Base-by-base conservation (phyloP, 139 green algal genomes). In the Nannochloris sp. region DNA sequence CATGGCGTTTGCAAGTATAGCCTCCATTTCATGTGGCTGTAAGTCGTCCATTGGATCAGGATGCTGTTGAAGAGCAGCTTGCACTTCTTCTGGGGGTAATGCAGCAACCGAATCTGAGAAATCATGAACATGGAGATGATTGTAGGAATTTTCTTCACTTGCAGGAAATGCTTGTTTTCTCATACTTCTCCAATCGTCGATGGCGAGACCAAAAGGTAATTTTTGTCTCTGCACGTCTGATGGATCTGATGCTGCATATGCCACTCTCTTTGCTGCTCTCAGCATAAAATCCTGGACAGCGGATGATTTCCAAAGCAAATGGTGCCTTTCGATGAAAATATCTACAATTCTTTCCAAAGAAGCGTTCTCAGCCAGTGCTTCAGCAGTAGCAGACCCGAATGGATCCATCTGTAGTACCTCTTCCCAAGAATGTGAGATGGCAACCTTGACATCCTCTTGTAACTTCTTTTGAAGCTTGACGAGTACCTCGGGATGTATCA, bases 241-340 rank as follows among this genome's bases (percentile, higher is more conserved):
- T 19, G 18, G 64, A 6, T 53, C 36, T 34, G 36, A 24, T 57
- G 46, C 31, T 18, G 64, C 55, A 56, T 21, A 15, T 9, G 51
- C 70, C 72, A 54, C 19, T 29, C 74, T 75, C n/a, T 84, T 53
- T 44, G 85, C 15, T 11, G 29, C 2, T 46, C 51, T 44, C 16
- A 74, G 61, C 57, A 96, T 71, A 74, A 82, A 86, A 8, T 75
- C 71, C 44, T 89, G 78, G 3, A 85, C 79, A 18, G 86, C 76
- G 1, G 44, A 8, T n/a, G 77, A 70, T 70, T 94, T 91, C 87
- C 89, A 97, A 51, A 97, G 75, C 51, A 85, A 31, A 31, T 84
- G 71, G 54, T 86, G 83, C 48, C 89, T 79, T 74, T 96, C 87
- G 27, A 89, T 82, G 67, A 88, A 95, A 18, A 96, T 73, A 61